phyloP scores from a whole-genome alignment of 352 stramenopile species.

The Globisporangium sylvaticum region DNA sequence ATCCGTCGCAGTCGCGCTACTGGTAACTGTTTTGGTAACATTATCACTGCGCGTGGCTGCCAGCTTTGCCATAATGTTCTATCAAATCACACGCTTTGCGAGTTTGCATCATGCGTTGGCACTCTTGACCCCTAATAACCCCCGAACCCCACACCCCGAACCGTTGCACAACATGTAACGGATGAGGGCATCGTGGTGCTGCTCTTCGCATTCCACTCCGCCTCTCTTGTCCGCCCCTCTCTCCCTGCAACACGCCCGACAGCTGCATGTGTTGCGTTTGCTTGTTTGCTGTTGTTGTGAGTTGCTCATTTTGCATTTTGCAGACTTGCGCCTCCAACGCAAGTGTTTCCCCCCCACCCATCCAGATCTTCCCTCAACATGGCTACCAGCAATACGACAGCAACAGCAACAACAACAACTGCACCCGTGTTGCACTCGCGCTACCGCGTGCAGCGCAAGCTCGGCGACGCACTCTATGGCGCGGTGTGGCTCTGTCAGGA shows the following conservation, averaged over 20 bases:
- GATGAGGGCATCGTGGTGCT: background rate
- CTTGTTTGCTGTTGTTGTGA: too few relatives aligned
- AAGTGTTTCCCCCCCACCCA: background rate
- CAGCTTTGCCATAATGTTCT: too few relatives aligned
- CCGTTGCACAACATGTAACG: background rate
- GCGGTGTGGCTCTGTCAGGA: conserved; percentile 44
- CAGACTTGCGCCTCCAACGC: background rate
- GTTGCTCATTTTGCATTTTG: background rate
- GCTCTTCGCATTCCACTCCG: background rate
- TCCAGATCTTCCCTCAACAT: background rate
- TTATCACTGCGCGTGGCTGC: too few relatives aligned
- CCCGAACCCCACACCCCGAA: background rate
- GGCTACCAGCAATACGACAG: background rate
- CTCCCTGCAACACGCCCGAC: background rate
- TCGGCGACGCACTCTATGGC: conserved; percentile 40
- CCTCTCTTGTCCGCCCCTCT: background rate
- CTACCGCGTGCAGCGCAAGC: conserved; percentile 21
- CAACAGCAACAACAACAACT: background rate
- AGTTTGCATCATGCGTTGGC: too few relatives aligned
- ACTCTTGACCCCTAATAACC: too few relatives aligned
- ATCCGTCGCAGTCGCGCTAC: too few relatives aligned
- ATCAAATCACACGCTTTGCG: too few relatives aligned
- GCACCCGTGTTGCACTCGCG: conserved; percentile 8
- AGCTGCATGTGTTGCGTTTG: background rate
- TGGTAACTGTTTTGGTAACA: too few relatives aligned